Percentiles rank a stretch among this genome's conserved stretches.
Evolutionary conservation across 257 asterid genomes (phyloP).

Genomic region (Penstemon newberryi): DNA sequence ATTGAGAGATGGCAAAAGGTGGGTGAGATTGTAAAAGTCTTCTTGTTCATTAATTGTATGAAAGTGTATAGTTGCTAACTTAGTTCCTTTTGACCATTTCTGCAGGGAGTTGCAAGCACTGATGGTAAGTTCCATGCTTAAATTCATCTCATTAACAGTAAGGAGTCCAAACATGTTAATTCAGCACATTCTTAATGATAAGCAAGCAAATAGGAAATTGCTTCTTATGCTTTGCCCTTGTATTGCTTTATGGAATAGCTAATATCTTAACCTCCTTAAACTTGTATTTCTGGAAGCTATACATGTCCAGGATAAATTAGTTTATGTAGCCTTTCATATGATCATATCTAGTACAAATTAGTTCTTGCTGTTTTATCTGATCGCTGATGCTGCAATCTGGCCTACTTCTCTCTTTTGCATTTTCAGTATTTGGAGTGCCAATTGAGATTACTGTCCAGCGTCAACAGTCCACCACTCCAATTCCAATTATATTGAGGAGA

Average conservation of each 20-base stretch:
- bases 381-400: constrained; percentile 5
- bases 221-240: constrained; percentile 12
- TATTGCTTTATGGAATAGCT: background rate
- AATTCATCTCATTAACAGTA: background rate
- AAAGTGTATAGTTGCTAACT: constrained; percentile 27
- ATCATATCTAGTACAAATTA: background rate
- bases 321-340: no score
- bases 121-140: constrained; percentile 59
- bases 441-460: constrained; percentile 73
- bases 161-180: background rate
- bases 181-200: constrained; percentile 8
- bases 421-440: constrained; percentile 81
- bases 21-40: background rate
- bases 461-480: constrained; percentile 64
- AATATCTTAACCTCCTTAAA: background rate
- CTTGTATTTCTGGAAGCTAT: constrained; percentile 9
- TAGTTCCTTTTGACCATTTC: background rate
- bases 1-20: constrained; percentile 92
- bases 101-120: constrained; percentile 96
- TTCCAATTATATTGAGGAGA: constrained; percentile 70
- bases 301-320: background rate
- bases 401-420: constrained; percentile 20
- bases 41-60: constrained; percentile 19
- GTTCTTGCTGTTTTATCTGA: constrained; percentile 6
- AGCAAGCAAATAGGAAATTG: constrained; percentile 17